A percentile compares a stretch with the other conserved stretches of the same genome.
Conservation (phyloP, 306 rosid genomes). For the Pyrus bretschneideri region DNA sequence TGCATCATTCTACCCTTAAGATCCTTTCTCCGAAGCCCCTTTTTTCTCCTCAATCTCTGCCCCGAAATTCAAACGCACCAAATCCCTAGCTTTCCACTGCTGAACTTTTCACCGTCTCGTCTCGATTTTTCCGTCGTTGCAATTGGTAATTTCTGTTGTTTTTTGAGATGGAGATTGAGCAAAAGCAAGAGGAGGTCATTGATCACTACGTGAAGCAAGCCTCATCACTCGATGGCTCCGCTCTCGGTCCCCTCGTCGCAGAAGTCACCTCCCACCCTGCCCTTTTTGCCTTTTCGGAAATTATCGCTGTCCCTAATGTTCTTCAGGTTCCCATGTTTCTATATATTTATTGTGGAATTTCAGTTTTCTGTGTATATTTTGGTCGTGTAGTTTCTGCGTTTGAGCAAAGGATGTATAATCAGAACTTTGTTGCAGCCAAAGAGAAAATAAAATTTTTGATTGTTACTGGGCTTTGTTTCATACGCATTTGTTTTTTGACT, state of each 20-base stretch:
- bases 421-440: not conserved
- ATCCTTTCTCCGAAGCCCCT: not conserved
- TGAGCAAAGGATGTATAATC: not conserved
- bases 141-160: not conserved
- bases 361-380: not conserved
- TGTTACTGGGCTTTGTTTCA: not conserved
- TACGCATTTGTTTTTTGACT: constrained; percentile 9
- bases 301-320: constrained; percentile 68
- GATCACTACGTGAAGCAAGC: constrained; percentile 75
- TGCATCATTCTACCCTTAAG: no score
- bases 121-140: not conserved
- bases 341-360: not conserved
- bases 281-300: constrained; percentile 86
- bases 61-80: not conserved
- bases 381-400: not conserved
- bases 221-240: constrained; percentile 40
- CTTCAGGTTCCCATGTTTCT: constrained; percentile 40
- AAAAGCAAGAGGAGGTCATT: constrained; percentile 74
- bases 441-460: not conserved
- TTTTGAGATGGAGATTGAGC: constrained; percentile 71
- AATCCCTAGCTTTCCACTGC: constrained; percentile 9
- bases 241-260: constrained; percentile 42
- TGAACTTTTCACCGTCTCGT: not conserved
- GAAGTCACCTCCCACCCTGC: constrained; percentile 85
- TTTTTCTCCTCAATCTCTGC: not conserved